A percentile compares a stretch with the other conserved stretches of the same genome.
These are phyloP conservation scores for Allium cepa DNA, from an alignment of 106 monocot genomes.

Conservation along the genomic window DNA sequence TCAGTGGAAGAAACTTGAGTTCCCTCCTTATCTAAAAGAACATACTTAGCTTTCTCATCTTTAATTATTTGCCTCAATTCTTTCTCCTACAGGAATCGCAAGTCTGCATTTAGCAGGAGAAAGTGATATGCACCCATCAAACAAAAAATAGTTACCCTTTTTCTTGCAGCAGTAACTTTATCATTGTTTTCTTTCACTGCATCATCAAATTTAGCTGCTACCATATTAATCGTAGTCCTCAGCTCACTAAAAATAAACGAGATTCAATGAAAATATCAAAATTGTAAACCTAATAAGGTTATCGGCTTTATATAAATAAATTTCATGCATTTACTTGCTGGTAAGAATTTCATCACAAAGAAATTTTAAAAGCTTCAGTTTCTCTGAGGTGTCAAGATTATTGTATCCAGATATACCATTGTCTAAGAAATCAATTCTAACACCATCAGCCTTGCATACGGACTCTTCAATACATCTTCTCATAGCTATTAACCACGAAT, in stretches of 20 bases:
- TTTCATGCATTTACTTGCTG: conserved; percentile 37
- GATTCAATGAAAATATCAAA: background rate
- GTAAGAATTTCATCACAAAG: conserved; percentile 69
- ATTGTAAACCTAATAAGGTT: background rate
- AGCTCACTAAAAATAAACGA: conserved; percentile 27
- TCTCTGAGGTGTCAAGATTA: conserved; percentile 32
- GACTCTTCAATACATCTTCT: conserved; percentile 35
- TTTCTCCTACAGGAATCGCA: conserved; percentile 30
- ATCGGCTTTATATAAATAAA: background rate
- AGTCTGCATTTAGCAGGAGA: conserved; percentile 3
- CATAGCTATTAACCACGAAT: conserved; percentile 47
- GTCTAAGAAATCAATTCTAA: conserved; percentile 28
- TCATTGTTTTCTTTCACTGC: conserved; percentile 29
- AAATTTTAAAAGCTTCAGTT: conserved; percentile 59
- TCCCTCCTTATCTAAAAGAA: conserved; percentile 29
- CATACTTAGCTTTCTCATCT: conserved; percentile 33
- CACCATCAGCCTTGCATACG: conserved; percentile 9
- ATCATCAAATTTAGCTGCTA: conserved; percentile 36
- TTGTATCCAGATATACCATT: conserved; percentile 33
- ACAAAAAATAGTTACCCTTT: conserved; percentile 28
- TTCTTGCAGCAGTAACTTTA: conserved; percentile 34
- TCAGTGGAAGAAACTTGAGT: conserved; percentile 28
- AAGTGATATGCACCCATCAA: background rate
- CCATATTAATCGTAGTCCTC: conserved; percentile 50
- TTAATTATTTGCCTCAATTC: conserved; percentile 52